Base-by-base conservation (phyloP, 1,139 yeast species). In the Scheffersomyces quercinus region DNA sequence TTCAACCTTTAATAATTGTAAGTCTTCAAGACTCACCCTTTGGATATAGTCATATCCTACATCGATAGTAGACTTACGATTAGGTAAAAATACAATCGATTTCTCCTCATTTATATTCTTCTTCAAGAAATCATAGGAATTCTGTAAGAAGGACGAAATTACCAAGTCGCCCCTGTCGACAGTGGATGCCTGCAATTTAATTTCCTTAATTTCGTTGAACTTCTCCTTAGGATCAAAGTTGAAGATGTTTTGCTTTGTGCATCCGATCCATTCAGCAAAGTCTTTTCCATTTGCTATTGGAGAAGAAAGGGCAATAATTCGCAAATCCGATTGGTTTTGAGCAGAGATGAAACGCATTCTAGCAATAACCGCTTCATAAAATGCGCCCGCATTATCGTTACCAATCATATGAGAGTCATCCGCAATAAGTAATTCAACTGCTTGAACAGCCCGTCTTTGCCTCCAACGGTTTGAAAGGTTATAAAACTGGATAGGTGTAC, bases 201-300 rank as follows among this genome's bases (percentile, higher is more conserved):
- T 79, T 43, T 73, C 76, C 41, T 79, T 79, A 29, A 88, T 56
- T 2, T 85, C 81, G 36, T 67, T 60, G 20, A 73, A 69, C 44
- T 95, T 70, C 33, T 81, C 83, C 36, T 70, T 67, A 0, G 95
- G 84, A 16, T 82, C 75, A 59, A 86, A 90, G 55, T 89, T 91
- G 66, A 74, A 88, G 4, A 83, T 73, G 37, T 81, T 73, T 33
- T 67, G 72, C 43, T 70, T 73, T 29, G 79, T 70, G 29, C 87
- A 83, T 2, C 95, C 96, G 30, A 93, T 64, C 97, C 98, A 95
- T 46, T 85, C 88, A 1, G 88, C 95, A 49, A 91, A 63, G 51
- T 88, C 97, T 43, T 81, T 74, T 3, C 86, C 88, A 58, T 85
- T 86, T 0, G 95, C 81, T 31, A 91, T 61, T 0, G 96, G 81